A percentile compares a stretch with the other conserved stretches of the same genome.
These are phyloP conservation scores for Boletales sp. DNA, from an alignment of 768 basidiomycete genomes.

Conservation along the genomic window DNA sequence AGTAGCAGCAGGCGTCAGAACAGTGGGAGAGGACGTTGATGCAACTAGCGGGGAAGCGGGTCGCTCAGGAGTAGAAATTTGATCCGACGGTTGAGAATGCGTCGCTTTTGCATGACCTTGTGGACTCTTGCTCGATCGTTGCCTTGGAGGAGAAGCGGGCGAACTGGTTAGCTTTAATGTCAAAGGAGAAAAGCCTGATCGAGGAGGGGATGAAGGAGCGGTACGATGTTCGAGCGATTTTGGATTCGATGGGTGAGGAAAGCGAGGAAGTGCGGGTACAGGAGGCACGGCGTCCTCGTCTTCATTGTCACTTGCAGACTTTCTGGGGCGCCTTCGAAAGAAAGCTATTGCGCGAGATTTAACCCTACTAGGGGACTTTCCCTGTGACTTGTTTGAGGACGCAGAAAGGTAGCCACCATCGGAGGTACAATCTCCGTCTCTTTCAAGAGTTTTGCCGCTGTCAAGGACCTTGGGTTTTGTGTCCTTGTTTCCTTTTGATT, in stretches of 20 bases:
- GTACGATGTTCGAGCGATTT: slow-evolving; percentile 24
- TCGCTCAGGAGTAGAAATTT: neutral
- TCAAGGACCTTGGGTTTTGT: slow-evolving; percentile 17
- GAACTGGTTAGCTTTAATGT: slow-evolving; percentile 22
- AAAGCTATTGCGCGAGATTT: slow-evolving; percentile 33
- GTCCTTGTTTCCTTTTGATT: slow-evolving; percentile 17
- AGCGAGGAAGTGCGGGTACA: slow-evolving; percentile 28
- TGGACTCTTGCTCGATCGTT: slow-evolving; percentile 26
- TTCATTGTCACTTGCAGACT: slow-evolving; percentile 28
- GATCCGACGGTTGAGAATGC: slow-evolving; percentile 11
- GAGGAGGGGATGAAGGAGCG: slow-evolving; percentile 24
- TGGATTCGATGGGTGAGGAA: slow-evolving; percentile 28
- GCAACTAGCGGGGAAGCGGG: slow-evolving; percentile 9
- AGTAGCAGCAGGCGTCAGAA: slow-evolving; percentile 2
- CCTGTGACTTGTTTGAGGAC: slow-evolving; percentile 30
- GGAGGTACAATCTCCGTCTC: slow-evolving; percentile 22
- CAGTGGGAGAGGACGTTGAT: slow-evolving; percentile 4
- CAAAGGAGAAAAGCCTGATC: slow-evolving; percentile 27
- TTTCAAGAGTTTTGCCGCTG: slow-evolving; percentile 13
- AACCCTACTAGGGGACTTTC: slow-evolving; percentile 25
- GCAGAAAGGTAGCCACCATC: slow-evolving; percentile 33
- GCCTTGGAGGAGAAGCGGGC: slow-evolving; percentile 15
- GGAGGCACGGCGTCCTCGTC: slow-evolving; percentile 28
- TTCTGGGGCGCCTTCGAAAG: slow-evolving; percentile 31
- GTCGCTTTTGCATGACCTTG: slow-evolving; percentile 10